Conservation (phyloP, 2,329 filamentous ascomycete species). For the Tricladium varicosporioides region DNA sequence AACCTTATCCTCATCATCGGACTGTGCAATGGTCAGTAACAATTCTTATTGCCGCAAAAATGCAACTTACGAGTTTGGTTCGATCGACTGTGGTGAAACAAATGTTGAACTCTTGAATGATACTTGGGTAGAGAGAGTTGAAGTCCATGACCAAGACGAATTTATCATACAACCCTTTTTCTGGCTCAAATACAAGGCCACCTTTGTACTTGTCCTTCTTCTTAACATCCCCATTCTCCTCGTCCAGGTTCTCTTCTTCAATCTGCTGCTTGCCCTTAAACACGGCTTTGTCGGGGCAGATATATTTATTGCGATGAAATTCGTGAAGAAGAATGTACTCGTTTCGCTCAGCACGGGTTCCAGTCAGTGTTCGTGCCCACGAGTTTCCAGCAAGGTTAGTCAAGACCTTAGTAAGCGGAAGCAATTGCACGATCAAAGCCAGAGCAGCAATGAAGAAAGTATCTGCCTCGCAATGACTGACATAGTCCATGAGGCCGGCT, state of each 20-base stretch:
- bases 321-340: conserved; percentile 99
- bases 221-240: conserved; percentile 73
- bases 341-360: conserved; percentile 94
- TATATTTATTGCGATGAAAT: conserved; percentile 95
- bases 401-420: conserved; percentile 89
- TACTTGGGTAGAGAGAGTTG: conserved; percentile 99
- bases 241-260: conserved; percentile 69
- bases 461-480: conserved; percentile 91
- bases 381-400: conserved; percentile 98
- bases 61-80: conserved; percentile 58
- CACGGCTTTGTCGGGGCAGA: conserved; percentile 91
- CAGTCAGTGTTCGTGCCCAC: conserved; percentile 93
- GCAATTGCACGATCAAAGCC: conserved; percentile 83
- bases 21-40: conserved; percentile 39
- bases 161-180: conserved; percentile 96
- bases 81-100: conserved; percentile 98
- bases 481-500: conserved; percentile 86
- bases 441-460: conserved; percentile 95
- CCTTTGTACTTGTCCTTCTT: conserved; percentile 99
- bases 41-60: neutral
- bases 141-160: conserved; percentile 99
- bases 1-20: conserved; percentile 81
- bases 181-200: conserved; percentile 95
- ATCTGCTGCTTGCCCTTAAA: conserved; percentile 72
- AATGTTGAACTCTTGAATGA: conserved; percentile 99